Evolutionary conservation across 176 grass and related monocot genomes (phyloP), one percentile per base, ranked within the genome.

Genomic region (Avena sativa): DNA sequence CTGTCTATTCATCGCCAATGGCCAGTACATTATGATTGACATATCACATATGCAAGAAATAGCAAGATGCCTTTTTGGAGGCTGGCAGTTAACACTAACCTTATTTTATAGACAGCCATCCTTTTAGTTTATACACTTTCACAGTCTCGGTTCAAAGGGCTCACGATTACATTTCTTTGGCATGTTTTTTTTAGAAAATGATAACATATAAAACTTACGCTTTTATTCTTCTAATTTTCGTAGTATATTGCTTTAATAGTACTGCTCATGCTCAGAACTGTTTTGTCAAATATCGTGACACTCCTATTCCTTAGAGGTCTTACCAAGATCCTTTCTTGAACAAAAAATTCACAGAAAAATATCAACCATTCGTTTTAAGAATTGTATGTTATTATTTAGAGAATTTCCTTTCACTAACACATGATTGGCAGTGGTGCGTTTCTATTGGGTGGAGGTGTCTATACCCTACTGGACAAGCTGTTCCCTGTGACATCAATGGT

Each of bases 401-500:
- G 19, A 69, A 74, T 25, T 62, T 3, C 30, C 2, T 76, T 70
- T 49, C 11, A 32, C 70, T 85, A 56, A 75, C 8, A 74, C 52
- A 81, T 69, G 60, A 9, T 82, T 82, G 79, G 52, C 90, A 95
- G 96, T 85, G 96, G 93, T 32, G 73, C 93, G 14, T 94, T 98
- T 86, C 82, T 98, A 68, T 87, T 98, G 28, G 92, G 93, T 60
- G 93, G 93, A 61, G 96, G 96, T 56, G 53, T 98, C 72, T 95
- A 95, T 77, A 95, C 96, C 23, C 80, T 98, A 49, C 55, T 98
- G 87, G 93, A 98, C 64, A 88, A 86, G 85, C 23, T 94, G 67
- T 95, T 95, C 76, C 96, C 96, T 50, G 73, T 64, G 53, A 84
- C 93, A 51, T 92, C 93, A 30, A 98, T 98, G 96, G 92, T 72